Conservation (phyloP, 2,329 filamentous ascomycete genomes). For the Cercospora zeina region DNA sequence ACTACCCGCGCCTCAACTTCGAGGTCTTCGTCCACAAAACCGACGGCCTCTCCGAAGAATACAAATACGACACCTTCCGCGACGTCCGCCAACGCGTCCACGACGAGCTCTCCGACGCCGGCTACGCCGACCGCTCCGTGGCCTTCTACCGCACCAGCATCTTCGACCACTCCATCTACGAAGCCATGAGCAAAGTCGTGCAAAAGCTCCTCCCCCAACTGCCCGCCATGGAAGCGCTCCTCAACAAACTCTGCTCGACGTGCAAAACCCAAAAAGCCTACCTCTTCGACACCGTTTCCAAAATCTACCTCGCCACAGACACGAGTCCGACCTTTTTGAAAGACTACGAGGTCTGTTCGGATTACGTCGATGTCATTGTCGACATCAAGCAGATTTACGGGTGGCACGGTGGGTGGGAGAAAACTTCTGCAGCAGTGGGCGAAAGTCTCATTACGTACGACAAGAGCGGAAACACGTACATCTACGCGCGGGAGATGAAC, state of each 20-base stretch:
- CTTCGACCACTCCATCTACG: slow-evolving; percentile 97
- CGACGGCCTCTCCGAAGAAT: slow-evolving; percentile 95
- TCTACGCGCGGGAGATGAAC: slow-evolving; percentile 67
- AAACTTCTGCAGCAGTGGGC: slow-evolving; percentile 36
- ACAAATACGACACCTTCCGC: slow-evolving; percentile 91
- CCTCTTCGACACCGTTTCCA: slow-evolving; percentile 94
- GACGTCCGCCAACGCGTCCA: slow-evolving; percentile 96
- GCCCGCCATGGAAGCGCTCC: slow-evolving; percentile 85
- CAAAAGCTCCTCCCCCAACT: slow-evolving; percentile 95
- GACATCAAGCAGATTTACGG: slow-evolving; percentile 96
- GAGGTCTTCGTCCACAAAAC: slow-evolving; percentile 99
- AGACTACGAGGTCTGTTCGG: slow-evolving; percentile 96
- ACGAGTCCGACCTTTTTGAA: slow-evolving; percentile 90
- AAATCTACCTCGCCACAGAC: slow-evolving; percentile 98
- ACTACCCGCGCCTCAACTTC: slow-evolving; percentile 91
- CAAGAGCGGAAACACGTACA: slow-evolving; percentile 57
- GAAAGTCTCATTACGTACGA: slow-evolving; percentile 65
- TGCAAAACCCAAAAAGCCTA: slow-evolving; percentile 98
- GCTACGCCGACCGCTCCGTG: slow-evolving; percentile 89
- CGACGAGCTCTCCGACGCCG: slow-evolving; percentile 90
- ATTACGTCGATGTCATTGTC: slow-evolving; percentile 98
- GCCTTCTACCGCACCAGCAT: slow-evolving; percentile 96
- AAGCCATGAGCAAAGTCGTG: slow-evolving; percentile 97
- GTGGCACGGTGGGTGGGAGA: slow-evolving; percentile 52
- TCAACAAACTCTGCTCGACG: slow-evolving; percentile 89